phyloP scores from a whole-genome alignment of 2,329 filamentous ascomycete species.

The Trichoderma guizhouense region DNA sequence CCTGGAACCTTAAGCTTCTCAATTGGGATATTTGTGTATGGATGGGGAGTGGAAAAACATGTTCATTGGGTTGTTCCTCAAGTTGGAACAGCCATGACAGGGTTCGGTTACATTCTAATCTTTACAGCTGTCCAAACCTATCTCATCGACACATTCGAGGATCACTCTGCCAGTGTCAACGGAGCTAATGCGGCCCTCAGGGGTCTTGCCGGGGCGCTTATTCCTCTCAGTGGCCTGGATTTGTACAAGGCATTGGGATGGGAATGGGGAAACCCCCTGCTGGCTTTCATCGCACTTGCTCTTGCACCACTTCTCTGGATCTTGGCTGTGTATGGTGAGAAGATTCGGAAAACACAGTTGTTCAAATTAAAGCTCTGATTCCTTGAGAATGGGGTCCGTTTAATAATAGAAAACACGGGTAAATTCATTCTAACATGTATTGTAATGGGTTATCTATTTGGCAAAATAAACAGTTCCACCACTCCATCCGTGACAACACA shows the following conservation, averaged over 20 bases:
- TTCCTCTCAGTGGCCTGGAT: neutral
- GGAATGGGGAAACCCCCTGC: neutral
- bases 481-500: neutral
- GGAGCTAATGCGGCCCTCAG: neutral
- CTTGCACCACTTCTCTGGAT: neutral
- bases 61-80: neutral
- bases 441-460: neutral
- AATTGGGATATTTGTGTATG: neutral
- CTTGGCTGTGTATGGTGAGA: neutral
- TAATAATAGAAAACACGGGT: neutral
- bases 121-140: neutral
- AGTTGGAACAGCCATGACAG: neutral
- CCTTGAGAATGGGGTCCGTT: neutral
- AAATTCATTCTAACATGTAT: neutral
- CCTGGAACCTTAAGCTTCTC: neutral
- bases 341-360: neutral
- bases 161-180: neutral
- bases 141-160: neutral
- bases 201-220: neutral
- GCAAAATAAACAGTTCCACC: neutral
- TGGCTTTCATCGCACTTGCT: neutral
- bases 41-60: neutral
- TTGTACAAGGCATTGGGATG: neutral
- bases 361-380: neutral
- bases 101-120: neutral